These are phyloP conservation scores for Septoria linicola DNA, from an alignment of 2,329 filamentous ascomycete genomes.

Conservation along the genomic window DNA sequence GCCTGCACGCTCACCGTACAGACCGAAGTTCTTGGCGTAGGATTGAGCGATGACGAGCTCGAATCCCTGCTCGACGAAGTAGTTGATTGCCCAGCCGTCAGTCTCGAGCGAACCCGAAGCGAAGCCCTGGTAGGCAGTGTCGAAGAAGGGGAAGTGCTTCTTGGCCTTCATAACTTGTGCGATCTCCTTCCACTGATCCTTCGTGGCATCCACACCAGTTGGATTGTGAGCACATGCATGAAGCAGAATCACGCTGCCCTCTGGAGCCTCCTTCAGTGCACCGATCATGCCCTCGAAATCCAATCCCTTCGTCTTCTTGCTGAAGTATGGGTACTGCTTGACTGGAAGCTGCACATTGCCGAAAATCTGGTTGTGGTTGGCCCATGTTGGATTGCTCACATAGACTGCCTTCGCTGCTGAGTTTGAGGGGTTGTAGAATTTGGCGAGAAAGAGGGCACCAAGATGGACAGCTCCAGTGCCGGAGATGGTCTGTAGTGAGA, in stretches of 20 bases:
- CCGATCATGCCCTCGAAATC: constrained; percentile 87
- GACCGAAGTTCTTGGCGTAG: constrained; percentile 64
- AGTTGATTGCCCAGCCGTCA: constrained; percentile 88
- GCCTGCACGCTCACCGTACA: constrained; percentile 94
- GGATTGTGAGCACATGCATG: constrained; percentile 98
- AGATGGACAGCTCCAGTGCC: constrained; percentile 94
- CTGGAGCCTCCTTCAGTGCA: constrained; percentile 67
- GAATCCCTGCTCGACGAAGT: constrained; percentile 93
- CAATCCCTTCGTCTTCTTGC: constrained; percentile 80
- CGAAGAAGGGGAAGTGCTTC: constrained; percentile 96
- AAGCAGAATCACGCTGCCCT: constrained; percentile 81
- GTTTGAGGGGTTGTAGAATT: constrained; percentile 70
- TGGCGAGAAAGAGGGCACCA: constrained; percentile 87
- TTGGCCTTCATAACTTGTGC: constrained; percentile 72
- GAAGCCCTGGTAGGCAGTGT: constrained; percentile 96
- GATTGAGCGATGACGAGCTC: constrained; percentile 54
- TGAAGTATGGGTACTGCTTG: constrained; percentile 91
- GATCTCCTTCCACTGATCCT: constrained; percentile 91
- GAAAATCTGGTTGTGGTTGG: constrained; percentile 99
- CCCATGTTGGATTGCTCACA: constrained; percentile 94
- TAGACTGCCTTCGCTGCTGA: constrained; percentile 71
- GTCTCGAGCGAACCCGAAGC: constrained; percentile 82
- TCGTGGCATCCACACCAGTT: constrained; percentile 90
- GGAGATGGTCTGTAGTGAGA: constrained; percentile 90
- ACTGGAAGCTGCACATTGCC: constrained; percentile 78